Conservation (phyloP, 257 asterid genomes). For the Solanum sejunctum region DNA sequence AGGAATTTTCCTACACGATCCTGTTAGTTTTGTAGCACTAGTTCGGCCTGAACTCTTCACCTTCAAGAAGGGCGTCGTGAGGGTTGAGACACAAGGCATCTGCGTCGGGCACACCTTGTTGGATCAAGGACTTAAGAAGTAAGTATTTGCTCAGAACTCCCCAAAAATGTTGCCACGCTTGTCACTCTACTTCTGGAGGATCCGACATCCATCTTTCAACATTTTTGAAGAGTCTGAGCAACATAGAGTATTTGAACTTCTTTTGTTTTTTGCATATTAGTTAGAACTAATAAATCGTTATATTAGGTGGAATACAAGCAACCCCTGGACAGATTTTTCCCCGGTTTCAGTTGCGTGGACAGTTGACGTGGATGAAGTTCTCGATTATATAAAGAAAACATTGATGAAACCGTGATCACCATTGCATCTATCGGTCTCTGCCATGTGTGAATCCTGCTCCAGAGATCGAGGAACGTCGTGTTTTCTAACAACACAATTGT, state of each 20-base stretch:
- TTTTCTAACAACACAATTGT: background rate
- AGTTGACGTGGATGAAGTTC: slow-evolving; percentile 62
- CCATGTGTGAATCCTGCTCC: background rate
- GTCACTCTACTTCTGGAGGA: background rate
- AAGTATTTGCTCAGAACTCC: background rate
- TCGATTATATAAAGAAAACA: slow-evolving; percentile 32
- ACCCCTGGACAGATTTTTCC: slow-evolving; percentile 74
- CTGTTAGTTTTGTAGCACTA: slow-evolving; percentile 76
- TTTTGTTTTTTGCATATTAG: background rate
- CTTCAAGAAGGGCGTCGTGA: slow-evolving; percentile 86
- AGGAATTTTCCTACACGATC: slow-evolving; percentile 96
- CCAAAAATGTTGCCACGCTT: background rate
- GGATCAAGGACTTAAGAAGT: slow-evolving; percentile 93
- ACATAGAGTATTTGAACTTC: background rate
- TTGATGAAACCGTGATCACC: slow-evolving; percentile 50
- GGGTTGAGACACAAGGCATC: slow-evolving; percentile 96
- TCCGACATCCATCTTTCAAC: background rate
- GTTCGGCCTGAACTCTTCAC: slow-evolving; percentile 92
- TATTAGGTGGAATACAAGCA: slow-evolving; percentile 79
- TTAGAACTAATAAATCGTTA: background rate
- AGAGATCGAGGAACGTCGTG: background rate
- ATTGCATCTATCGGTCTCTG: background rate
- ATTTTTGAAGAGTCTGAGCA: background rate
- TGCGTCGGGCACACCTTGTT: slow-evolving; percentile 77
- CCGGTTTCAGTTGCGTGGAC: slow-evolving; percentile 95